A percentile compares a stretch with the other conserved stretches of the same genome.
These are phyloP conservation scores for Cladobotryum mycophilum DNA, from an alignment of 2,329 filamentous ascomycete genomes.

Conservation along the genomic window DNA sequence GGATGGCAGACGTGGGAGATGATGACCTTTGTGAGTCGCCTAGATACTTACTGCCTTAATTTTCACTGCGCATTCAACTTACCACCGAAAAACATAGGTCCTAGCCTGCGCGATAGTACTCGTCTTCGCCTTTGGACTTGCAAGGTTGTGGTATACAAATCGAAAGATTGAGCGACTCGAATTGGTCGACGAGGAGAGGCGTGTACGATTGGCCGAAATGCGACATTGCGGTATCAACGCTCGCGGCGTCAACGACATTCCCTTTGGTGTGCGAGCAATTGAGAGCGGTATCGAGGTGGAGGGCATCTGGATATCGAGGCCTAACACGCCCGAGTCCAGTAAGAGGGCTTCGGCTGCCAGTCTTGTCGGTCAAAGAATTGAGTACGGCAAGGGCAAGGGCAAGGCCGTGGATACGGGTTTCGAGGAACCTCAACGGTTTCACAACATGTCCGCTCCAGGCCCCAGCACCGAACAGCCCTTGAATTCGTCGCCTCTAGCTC, in stretches of 20 bases:
- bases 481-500: neutral
- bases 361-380: conserved; percentile 13
- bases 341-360: conserved; percentile 20
- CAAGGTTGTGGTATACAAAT: conserved; percentile 61
- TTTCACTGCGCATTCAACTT: neutral
- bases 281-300: conserved; percentile 79
- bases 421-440: conserved; percentile 2
- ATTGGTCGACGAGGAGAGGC: conserved; percentile 60
- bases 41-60: neutral
- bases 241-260: conserved; percentile 52
- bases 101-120: conserved; percentile 63
- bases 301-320: conserved; percentile 69
- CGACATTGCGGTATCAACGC: conserved; percentile 45
- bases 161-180: conserved; percentile 51
- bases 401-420: conserved; percentile 12
- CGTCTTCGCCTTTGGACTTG: conserved; percentile 61
- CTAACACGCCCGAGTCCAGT: conserved; percentile 32
- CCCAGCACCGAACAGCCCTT: neutral
- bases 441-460: neutral
- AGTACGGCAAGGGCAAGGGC: conserved; percentile 17
- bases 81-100: conserved; percentile 43
- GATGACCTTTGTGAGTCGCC: conserved; percentile 71
- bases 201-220: conserved; percentile 46
- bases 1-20: conserved; percentile 81
- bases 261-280: conserved; percentile 80